Conservation (phyloP, 2,329 filamentous ascomycete species). For the Xylaria digitata region DNA sequence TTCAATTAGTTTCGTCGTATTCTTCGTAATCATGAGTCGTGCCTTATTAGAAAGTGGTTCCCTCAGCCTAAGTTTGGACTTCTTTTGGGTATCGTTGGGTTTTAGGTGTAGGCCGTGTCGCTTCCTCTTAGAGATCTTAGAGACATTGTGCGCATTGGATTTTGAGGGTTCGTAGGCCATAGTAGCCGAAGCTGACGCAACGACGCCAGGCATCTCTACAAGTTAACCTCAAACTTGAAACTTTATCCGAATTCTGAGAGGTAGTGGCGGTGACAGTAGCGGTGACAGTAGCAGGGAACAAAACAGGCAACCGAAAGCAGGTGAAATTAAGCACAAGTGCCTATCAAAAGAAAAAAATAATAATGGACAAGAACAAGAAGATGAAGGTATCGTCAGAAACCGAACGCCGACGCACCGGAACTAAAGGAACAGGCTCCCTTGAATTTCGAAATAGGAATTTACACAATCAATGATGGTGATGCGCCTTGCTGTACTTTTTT, state of each 20-base stretch:
- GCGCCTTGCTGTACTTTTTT: conserved; percentile 1
- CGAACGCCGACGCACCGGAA: not conserved
- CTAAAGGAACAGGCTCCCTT: not conserved
- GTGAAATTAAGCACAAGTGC: not conserved
- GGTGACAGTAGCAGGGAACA: too few species aligned
- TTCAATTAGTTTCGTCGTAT: conserved; percentile 38
- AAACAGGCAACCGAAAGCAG: not conserved
- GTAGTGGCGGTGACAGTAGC: too few species aligned
- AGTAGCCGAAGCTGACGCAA: not conserved
- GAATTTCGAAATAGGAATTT: not conserved
- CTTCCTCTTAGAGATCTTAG: conserved; percentile 17
- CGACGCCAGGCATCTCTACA: conserved; percentile 12
- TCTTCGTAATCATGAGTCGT: conserved; percentile 30
- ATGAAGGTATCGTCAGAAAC: not conserved
- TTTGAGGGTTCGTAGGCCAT: not conserved
- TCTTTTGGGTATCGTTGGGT: conserved; percentile 2
- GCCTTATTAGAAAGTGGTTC: conserved; percentile 35
- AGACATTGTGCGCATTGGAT: conserved; percentile 9
- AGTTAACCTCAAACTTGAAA: not conserved
- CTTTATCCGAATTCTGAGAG: not conserved
- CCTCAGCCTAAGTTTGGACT: conserved; percentile 26
- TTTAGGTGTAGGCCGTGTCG: not conserved
- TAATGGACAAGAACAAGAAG: not conserved
- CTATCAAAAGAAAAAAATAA: not conserved
- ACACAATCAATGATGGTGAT: conserved; percentile 2